Percentiles rank a stretch among this genome's conserved stretches.
phyloP scores from a whole-genome alignment of 768 basidiomycete genomes.

The Lactarius quietus region DNA sequence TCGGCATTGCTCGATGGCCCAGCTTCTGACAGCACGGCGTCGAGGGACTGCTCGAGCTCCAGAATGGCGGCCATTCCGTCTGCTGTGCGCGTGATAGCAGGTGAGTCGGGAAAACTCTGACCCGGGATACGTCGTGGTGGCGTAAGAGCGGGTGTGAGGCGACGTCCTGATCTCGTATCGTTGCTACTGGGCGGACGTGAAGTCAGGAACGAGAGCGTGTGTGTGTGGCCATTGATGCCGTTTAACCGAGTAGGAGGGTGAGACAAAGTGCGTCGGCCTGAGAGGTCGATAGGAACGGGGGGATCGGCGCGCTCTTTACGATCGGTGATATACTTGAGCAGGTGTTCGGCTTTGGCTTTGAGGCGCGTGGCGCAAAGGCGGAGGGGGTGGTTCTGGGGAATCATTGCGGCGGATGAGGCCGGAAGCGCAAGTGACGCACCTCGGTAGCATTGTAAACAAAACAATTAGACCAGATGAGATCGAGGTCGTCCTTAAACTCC shows the following conservation, averaged over 20 bases:
- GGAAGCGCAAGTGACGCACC: slow-evolving; percentile 45
- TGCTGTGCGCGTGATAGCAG: slow-evolving; percentile 65
- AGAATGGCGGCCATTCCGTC: slow-evolving; percentile 70
- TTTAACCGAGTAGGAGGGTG: slow-evolving; percentile 32
- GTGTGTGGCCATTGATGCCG: slow-evolving; percentile 43
- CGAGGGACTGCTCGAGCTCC: slow-evolving; percentile 54
- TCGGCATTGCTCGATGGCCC: slow-evolving; percentile 10
- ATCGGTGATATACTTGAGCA: slow-evolving; percentile 88
- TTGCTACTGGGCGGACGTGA: slow-evolving; percentile 31
- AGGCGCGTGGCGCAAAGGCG: slow-evolving; percentile 78
- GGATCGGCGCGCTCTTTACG: slow-evolving; percentile 77
- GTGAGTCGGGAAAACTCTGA: slow-evolving; percentile 58
- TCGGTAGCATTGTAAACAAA: slow-evolving; percentile 87
- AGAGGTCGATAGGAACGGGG: slow-evolving; percentile 48
- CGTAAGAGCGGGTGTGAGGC: slow-evolving; percentile 24
- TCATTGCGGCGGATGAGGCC: slow-evolving; percentile 10
- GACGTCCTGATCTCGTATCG: slow-evolving; percentile 19
- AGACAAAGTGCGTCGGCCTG: slow-evolving; percentile 34
- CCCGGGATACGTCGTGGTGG: slow-evolving; percentile 36
- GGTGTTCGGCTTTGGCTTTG: slow-evolving; percentile 76
- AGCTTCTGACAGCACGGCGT: slow-evolving; percentile 28
- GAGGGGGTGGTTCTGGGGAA: slow-evolving; percentile 76
- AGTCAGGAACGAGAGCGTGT: slow-evolving; percentile 40
- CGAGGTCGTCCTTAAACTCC: slow-evolving; percentile 91
- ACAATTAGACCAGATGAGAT: slow-evolving; percentile 97